These are phyloP conservation scores for Aspergillus brasiliensis DNA, from an alignment of 2,329 filamentous ascomycete species.

Conservation along the genomic window DNA sequence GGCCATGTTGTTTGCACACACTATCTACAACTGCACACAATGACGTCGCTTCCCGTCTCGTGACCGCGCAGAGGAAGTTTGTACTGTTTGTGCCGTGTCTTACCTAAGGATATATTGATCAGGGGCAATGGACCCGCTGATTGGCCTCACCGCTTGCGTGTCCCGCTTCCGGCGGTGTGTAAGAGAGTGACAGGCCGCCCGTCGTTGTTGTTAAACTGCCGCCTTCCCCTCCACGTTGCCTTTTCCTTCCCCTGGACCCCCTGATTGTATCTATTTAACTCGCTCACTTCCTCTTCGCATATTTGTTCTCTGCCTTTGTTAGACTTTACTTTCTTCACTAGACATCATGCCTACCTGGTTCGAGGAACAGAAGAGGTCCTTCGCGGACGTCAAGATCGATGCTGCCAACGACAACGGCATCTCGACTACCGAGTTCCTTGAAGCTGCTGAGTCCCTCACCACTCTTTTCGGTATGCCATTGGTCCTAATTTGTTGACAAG, in stretches of 20 bases:
- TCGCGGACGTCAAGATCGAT: constrained; percentile 78
- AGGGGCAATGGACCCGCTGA: constrained; percentile 17
- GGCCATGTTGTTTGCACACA: constrained; percentile 26
- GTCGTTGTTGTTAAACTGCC: constrained; percentile 20
- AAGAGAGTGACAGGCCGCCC: constrained; percentile 22
- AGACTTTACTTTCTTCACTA: background rate
- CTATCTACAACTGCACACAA: constrained; percentile 20
- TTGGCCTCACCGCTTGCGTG: constrained; percentile 33
- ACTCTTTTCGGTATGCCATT: constrained; percentile 74
- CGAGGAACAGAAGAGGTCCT: constrained; percentile 80
- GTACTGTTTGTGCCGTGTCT: constrained; percentile 23
- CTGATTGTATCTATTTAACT: constrained; percentile 3
- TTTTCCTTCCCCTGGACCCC: constrained; percentile 5
- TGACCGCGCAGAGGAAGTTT: constrained; percentile 25
- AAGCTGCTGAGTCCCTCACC: constrained; percentile 83
- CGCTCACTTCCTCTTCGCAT: constrained; percentile 8
- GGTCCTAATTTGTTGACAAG: background rate
- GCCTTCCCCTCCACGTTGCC: constrained; percentile 11
- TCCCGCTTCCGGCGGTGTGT: constrained; percentile 31
- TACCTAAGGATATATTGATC: constrained; percentile 9
- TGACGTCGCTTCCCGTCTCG: constrained; percentile 33
- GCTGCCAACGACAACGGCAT: constrained; percentile 73
- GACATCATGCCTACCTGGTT: constrained; percentile 68
- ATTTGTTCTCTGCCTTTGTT: constrained; percentile 5
- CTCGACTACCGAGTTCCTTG: constrained; percentile 82